Evolutionary conservation across 306 rosid genomes (phyloP).

Genomic region (Leucaena leucocephala): DNA sequence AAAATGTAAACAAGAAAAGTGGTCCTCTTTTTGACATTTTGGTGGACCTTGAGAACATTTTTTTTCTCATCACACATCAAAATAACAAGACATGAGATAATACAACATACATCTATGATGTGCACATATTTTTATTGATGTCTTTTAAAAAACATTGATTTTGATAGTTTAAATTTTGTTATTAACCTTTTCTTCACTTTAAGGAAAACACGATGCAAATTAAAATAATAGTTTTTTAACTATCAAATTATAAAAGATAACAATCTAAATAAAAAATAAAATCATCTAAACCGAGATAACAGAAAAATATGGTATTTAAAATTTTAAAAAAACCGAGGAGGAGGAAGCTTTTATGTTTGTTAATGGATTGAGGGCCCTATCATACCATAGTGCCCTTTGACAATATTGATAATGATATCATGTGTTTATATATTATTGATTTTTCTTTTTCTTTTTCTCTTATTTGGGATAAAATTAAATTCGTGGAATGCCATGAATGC

Average conservation of each 20-base stretch:
- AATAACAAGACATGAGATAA: constrained; percentile 24
- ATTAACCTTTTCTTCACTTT: too few relatives aligned
- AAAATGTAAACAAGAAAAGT: too few relatives aligned
- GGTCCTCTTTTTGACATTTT: too few relatives aligned
- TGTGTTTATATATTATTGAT: neutral
- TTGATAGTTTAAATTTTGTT: too few relatives aligned
- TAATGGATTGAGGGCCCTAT: neutral
- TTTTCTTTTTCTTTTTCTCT: constrained; percentile 45
- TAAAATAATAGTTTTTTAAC: too few relatives aligned
- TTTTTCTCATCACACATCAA: too few relatives aligned
- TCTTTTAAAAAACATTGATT: too few relatives aligned
- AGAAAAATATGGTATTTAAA: neutral
- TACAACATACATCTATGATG: constrained; percentile 32
- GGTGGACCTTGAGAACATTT: too few relatives aligned
- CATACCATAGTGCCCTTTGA: neutral
- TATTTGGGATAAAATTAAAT: constrained; percentile 48
- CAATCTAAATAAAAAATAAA: neutral
- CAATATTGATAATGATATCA: neutral
- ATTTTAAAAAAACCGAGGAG: neutral
- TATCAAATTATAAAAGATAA: too few relatives aligned
- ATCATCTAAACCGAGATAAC: neutral
- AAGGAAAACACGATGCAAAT: too few relatives aligned
- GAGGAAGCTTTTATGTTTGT: neutral
- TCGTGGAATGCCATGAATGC: constrained; percentile 58
- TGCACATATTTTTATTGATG: neutral